These are phyloP conservation scores for Amanita pseudoporphyria DNA, from an alignment of 768 basidiomycete genomes.

Conservation along the genomic window DNA sequence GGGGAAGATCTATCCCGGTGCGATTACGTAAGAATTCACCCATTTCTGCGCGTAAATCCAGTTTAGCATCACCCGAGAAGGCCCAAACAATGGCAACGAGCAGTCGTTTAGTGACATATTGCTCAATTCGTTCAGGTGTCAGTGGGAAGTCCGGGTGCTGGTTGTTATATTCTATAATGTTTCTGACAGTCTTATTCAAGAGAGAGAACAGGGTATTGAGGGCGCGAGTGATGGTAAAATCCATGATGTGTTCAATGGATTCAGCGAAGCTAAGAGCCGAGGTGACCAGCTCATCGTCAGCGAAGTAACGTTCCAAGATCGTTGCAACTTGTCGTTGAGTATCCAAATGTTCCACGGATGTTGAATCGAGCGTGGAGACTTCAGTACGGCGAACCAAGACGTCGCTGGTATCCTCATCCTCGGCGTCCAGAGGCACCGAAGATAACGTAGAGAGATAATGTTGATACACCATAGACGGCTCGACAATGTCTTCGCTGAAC, in stretches of 20 bases:
- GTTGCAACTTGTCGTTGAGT: slow-evolving; percentile 70
- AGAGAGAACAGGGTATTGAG: slow-evolving; percentile 96
- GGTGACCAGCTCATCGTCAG: slow-evolving; percentile 70
- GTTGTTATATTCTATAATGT: slow-evolving; percentile 88
- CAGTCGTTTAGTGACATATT: slow-evolving; percentile 84
- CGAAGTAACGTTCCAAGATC: slow-evolving; percentile 78
- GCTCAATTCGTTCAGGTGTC: slow-evolving; percentile 71
- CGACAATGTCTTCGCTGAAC: slow-evolving; percentile 97
- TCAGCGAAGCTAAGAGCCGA: slow-evolving; percentile 72
- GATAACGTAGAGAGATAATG: slow-evolving; percentile 79
- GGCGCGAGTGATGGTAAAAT: slow-evolving; percentile 86
- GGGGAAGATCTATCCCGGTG: slow-evolving; percentile 85
- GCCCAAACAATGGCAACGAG: slow-evolving; percentile 96
- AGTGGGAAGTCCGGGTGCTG: slow-evolving; percentile 96
- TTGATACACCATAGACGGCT: slow-evolving; percentile 83
- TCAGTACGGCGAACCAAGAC: slow-evolving; percentile 53
- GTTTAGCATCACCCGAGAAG: slow-evolving; percentile 92
- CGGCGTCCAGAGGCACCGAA: slow-evolving; percentile 70
- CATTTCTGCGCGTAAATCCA: slow-evolving; percentile 82
- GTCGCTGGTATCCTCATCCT: slow-evolving; percentile 74
- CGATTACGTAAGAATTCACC: slow-evolving; percentile 80
- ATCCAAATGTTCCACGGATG: slow-evolving; percentile 50
- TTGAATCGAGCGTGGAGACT: slow-evolving; percentile 32
- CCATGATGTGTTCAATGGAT: slow-evolving; percentile 97
- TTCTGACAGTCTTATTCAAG: slow-evolving; percentile 91